A percentile compares a stretch with the other conserved stretches of the same genome.
These are phyloP conservation scores for Reutealis trisperma DNA, from an alignment of 345 rosid species.

Conservation along the genomic window DNA sequence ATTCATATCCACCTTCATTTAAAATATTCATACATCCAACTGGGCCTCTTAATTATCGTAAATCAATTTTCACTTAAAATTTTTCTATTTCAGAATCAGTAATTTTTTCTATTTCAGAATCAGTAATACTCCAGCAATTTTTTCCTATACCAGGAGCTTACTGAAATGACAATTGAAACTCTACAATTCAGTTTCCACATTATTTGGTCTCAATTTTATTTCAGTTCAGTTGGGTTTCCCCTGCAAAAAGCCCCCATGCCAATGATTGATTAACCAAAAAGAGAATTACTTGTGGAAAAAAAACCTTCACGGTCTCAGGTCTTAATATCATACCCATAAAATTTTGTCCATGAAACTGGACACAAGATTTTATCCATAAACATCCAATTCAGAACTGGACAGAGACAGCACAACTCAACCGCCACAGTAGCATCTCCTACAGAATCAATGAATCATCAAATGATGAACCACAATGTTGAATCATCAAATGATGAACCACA, in stretches of 20 bases:
- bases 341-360: not conserved
- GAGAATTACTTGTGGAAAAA: not conserved
- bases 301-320: not conserved
- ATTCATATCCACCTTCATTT: too few species aligned
- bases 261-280: not conserved
- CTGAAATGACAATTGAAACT: not conserved
- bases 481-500: not conserved
- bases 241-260: not conserved
- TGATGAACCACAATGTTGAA: not conserved
- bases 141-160: too few species aligned
- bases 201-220: too few species aligned
- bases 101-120: too few species aligned
- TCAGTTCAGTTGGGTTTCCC: too few species aligned
- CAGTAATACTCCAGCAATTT: not conserved
- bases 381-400: not conserved
- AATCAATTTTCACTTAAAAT: not conserved
- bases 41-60: not conserved
- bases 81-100: not conserved
- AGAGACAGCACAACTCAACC: not conserved
- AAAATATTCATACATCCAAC: too few species aligned
- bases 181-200: not conserved
- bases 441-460: not conserved
- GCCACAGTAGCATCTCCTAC: not conserved
- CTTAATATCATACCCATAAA: not conserved
- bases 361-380: not conserved